Conservation (phyloP, 1,284 basidiomycete species). For the Spongiforma sp. region DNA sequence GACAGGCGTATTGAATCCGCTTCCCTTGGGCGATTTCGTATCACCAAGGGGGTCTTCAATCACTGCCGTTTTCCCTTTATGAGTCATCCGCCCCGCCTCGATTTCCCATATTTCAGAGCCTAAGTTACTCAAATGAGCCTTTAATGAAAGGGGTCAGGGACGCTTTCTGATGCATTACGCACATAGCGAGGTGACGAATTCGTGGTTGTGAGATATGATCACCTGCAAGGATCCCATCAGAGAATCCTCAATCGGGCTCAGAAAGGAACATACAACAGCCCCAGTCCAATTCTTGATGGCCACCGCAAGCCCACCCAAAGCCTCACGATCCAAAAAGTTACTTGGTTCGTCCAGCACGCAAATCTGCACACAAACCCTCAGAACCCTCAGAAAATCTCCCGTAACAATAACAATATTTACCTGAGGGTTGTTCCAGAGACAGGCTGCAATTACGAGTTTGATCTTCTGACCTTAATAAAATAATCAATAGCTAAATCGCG, state of each 20-base stretch:
- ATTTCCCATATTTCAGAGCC: conserved; percentile 86
- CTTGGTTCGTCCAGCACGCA: conserved; percentile 94
- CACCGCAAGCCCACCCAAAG: conserved; percentile 91
- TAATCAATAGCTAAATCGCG: conserved; percentile 27
- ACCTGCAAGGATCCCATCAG: conserved; percentile 54
- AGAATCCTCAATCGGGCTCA: conserved; percentile 22
- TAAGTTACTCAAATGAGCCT: conserved; percentile 39
- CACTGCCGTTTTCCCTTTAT: conserved; percentile 86
- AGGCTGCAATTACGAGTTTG: conserved; percentile 95
- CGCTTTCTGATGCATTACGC: conserved; percentile 39
- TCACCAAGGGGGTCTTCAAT: conserved; percentile 79
- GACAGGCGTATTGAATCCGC: conserved; percentile 70
- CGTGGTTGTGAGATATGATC: conserved; percentile 96
- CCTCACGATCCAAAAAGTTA: conserved; percentile 94
- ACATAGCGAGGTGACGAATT: conserved; percentile 91
- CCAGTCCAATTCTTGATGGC: conserved; percentile 98
- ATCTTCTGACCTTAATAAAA: conserved; percentile 89
- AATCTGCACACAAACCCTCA: conserved; percentile 45
- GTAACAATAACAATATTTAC: conserved; percentile 43
- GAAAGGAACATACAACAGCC: conserved; percentile 71
- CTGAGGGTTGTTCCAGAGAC: conserved; percentile 95
- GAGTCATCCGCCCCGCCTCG: conserved; percentile 80
- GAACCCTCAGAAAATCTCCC: not conserved
- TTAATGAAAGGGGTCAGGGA: conserved; percentile 14
- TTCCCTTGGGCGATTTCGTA: conserved; percentile 68